Percentiles rank a stretch among this genome's conserved stretches.
Conservation (phyloP, 1,284 basidiomycete genomes). For the Heterobasidion parviporum region DNA sequence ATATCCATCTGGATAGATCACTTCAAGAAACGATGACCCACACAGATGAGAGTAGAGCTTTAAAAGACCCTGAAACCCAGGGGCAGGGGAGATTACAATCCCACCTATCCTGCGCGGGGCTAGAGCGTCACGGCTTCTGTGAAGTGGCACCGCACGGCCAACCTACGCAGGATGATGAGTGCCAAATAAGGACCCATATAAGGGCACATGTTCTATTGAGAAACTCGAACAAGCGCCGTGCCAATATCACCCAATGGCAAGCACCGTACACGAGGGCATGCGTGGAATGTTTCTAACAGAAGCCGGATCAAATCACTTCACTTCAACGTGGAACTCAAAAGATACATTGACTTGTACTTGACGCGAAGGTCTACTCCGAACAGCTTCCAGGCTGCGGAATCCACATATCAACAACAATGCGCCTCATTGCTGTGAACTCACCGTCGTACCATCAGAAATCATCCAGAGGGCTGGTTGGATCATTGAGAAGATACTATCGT, state of each 20-base stretch:
- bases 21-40: neutral
- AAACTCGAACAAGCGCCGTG: neutral
- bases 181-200: neutral
- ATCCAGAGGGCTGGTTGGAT: conserved; percentile 56
- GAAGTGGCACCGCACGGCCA: neutral
- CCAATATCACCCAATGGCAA: neutral
- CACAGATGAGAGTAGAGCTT: neutral
- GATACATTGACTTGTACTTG: too few relatives aligned
- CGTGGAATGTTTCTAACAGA: too few relatives aligned
- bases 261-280: neutral
- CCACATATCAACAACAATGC: too few relatives aligned
- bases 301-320: too few relatives aligned
- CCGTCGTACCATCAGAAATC: conserved; percentile 46
- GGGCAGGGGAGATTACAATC: neutral
- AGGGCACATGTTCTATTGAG: neutral
- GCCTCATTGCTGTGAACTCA: too few relatives aligned
- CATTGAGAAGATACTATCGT: too few relatives aligned
- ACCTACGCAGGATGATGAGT: neutral
- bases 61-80: neutral
- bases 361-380: too few relatives aligned
- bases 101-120: neutral
- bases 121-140: neutral
- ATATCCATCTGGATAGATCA: neutral
- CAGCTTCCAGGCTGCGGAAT: too few relatives aligned
- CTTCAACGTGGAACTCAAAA: too few relatives aligned